These are phyloP conservation scores for Pseudomonodictys pantanalensis DNA, from an alignment of 495 filamentous ascomycete genomes.

Conservation along the genomic window DNA sequence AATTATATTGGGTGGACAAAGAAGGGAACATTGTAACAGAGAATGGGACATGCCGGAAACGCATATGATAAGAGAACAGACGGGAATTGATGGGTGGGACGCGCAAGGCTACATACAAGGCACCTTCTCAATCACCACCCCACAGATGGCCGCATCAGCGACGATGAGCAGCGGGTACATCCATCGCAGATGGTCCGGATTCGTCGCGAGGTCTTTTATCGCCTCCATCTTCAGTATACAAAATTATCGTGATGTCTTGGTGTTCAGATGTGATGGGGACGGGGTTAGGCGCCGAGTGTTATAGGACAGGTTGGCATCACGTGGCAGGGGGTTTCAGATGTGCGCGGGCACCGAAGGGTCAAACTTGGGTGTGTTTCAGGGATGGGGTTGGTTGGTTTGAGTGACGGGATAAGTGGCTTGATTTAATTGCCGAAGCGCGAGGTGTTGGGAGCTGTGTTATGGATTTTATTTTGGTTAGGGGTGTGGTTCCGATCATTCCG, in stretches of 20 bases:
- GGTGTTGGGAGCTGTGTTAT: neutral
- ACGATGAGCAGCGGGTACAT: slow-evolving; percentile 65
- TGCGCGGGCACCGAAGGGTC: slow-evolving; percentile 2
- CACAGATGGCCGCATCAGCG: slow-evolving; percentile 71
- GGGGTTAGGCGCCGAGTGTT: slow-evolving; percentile 11
- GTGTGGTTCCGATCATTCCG: neutral
- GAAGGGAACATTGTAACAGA: too few relatives aligned
- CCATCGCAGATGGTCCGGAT: slow-evolving; percentile 61
- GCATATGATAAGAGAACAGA: too few relatives aligned
- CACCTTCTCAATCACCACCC: slow-evolving; percentile 75
- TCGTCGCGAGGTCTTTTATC: slow-evolving; percentile 43
- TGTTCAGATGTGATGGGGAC: slow-evolving; percentile 2
- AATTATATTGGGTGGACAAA: too few relatives aligned
- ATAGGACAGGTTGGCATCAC: slow-evolving; percentile 19
- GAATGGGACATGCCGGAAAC: too few relatives aligned
- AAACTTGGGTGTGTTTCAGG: slow-evolving; percentile 25
- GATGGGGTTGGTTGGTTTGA: slow-evolving; percentile 3
- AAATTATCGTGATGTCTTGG: too few relatives aligned
- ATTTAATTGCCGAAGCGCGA: neutral
- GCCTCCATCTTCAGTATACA: slow-evolving; percentile 36
- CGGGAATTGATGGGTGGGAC: too few relatives aligned
- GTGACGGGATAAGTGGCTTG: neutral
- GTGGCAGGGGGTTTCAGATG: slow-evolving; percentile 22
- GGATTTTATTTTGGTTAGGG: neutral
- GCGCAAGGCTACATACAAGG: slow-evolving; percentile 72